Evolutionary conservation across 352 stramenopile species (phyloP), one percentile per base, ranked within the genome.

Genomic region (Phytophthora colocasiae): DNA sequence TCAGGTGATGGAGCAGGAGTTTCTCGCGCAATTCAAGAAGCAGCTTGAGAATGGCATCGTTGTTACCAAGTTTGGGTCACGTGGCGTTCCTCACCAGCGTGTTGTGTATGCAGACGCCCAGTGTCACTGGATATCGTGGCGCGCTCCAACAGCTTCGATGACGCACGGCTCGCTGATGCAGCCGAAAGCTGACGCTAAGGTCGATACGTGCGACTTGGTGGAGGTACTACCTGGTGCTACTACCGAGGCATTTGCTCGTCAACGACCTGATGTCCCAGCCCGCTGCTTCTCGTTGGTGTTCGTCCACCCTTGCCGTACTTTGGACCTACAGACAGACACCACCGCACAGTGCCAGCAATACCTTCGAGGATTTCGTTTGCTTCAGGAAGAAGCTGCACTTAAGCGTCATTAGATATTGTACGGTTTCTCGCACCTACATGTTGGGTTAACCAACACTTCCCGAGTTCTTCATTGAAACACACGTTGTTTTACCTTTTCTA

Each of bases 211-310:
- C 10, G 79, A 89, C 46, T 57, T 89, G 26, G 78, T 87, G 3
- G 73, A 80, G 36, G 76, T 91, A 32, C 41, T 92, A 17, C 34
- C 63, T 3, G 80, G 81, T 3, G 71, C 77, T 15, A 79, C 56
- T 6, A 90, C 77, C 9, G 80, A 90, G 19, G 73, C 61, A 2
- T 89, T 91, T 43, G 53, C 72, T 43, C 71, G 70, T 19, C 69
- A 81, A 27, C 69, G 50, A 31, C 71, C 69, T 34, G 72, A 84
- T 27, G 52, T 55, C 31, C 64, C 66, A n/a, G 32, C 53, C 4
- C 69, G 75, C 19, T 93, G 83, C 59, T 71, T 92, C 61, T 92
- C 83, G 51, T 81, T 93, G 15, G 81, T 92, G 43, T 87, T 89
- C 32, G 77, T 87, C 27, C 77, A 87, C 43, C 85, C 85, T 39